Conservation (phyloP, 225 moss, liverwort and hornwort genomes). For the Bryoerythrophyllum caledonicum region DNA sequence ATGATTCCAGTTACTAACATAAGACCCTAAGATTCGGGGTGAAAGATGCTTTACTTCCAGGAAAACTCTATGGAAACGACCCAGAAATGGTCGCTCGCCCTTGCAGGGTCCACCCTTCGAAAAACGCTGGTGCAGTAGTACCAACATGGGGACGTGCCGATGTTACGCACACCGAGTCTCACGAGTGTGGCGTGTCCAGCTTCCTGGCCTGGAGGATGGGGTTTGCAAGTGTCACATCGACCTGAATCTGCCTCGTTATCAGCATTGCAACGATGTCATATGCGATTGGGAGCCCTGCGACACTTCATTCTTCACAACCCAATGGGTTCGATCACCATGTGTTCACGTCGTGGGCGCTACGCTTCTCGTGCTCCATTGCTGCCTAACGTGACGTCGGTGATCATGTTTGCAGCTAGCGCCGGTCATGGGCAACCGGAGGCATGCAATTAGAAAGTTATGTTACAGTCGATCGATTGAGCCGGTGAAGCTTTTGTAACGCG, state of each 20-base stretch:
- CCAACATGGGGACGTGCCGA: too few species aligned
- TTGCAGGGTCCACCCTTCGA: too few species aligned
- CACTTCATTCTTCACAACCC: background rate
- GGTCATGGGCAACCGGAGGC: background rate
- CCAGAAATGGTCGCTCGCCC: too few species aligned
- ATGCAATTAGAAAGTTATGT: background rate
- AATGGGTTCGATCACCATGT: background rate
- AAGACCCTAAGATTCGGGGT: too few species aligned
- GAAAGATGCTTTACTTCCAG: too few species aligned
- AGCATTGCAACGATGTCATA: background rate
- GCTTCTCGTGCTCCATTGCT: background rate
- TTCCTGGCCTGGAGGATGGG: too few species aligned
- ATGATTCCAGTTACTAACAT: too few species aligned
- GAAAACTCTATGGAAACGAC: too few species aligned
- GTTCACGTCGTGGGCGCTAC: background rate
- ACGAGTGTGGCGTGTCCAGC: too few species aligned
- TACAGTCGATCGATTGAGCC: background rate
- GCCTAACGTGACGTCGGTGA: background rate
- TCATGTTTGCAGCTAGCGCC: background rate
- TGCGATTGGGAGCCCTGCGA: background rate
- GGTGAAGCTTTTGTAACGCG: background rate
- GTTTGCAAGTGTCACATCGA: too few species aligned
- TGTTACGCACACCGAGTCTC: too few species aligned
- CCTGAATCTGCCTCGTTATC: background rate
- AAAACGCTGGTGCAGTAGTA: too few species aligned